Conservation (phyloP, 2,329 filamentous ascomycete species). For the Aureobasidium sp. region DNA sequence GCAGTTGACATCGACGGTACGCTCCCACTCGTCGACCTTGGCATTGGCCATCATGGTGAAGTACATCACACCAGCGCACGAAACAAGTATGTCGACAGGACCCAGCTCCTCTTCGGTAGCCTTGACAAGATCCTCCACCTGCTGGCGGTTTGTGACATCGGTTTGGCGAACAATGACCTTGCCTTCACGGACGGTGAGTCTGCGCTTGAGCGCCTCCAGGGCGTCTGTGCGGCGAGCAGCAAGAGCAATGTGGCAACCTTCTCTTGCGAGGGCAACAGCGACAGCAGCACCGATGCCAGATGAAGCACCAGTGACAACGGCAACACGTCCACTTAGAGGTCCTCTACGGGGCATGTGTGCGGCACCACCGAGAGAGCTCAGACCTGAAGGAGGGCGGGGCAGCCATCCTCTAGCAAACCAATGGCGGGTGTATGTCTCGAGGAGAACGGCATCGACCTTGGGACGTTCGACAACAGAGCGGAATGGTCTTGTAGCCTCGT, state of each 20-base stretch:
- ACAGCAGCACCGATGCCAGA: constrained; percentile 75
- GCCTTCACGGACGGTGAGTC: constrained; percentile 50
- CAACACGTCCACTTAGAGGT: constrained; percentile 61
- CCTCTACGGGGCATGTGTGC: constrained; percentile 44
- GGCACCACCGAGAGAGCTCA: constrained; percentile 39
- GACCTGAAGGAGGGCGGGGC: constrained; percentile 51
- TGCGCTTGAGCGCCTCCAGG: constrained; percentile 59
- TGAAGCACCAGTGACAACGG: constrained; percentile 71
- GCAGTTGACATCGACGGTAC: constrained; percentile 79
- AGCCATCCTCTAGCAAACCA: constrained; percentile 78
- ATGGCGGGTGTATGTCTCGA: constrained; percentile 71
- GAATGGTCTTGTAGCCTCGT: constrained; percentile 58
- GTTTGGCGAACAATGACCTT: constrained; percentile 64
- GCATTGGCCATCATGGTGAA: constrained; percentile 80
- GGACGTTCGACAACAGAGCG: constrained; percentile 55
- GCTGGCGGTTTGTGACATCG: constrained; percentile 60
- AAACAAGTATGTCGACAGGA: constrained; percentile 69
- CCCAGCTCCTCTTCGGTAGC: constrained; percentile 57
- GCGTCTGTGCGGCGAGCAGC: constrained; percentile 64
- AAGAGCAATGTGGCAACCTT: constrained; percentile 66
- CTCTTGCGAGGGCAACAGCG: constrained; percentile 58
- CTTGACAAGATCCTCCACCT: constrained; percentile 61
- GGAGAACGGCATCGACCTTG: constrained; percentile 61
- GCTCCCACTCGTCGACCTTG: constrained; percentile 69
- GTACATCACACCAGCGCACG: constrained; percentile 81